phyloP scores from a whole-genome alignment of 208 protist genomes.

The Trichomonas vaginalis region DNA sequence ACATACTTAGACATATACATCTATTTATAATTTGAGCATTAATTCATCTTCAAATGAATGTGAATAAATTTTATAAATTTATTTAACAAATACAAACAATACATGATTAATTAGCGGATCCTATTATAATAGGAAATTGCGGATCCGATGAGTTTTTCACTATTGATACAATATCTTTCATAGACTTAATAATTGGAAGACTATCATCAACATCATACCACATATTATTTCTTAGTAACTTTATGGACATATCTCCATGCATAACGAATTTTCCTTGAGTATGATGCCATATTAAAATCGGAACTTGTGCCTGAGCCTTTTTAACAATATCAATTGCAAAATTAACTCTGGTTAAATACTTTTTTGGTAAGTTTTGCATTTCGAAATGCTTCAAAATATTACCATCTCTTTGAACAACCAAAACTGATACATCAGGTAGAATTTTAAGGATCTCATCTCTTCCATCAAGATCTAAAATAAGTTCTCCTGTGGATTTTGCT shows the following conservation, averaged over 20 bases:
- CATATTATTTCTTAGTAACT: neutral
- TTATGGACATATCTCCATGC: neutral
- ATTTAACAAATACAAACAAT: neutral
- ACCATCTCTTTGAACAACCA: neutral
- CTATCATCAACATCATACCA: neutral
- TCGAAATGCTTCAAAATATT: neutral
- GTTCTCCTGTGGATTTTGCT: neutral
- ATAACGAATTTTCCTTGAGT: neutral
- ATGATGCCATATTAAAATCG: neutral
- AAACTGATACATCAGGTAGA: neutral
- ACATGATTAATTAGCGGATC: neutral
- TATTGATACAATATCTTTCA: neutral
- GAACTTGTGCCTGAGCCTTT: neutral
- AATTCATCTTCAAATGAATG: no score
- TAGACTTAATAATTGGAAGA: neutral
- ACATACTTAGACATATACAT: no score
- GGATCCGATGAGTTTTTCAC: neutral
- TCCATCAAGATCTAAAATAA: neutral
- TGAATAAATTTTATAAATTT: no score
- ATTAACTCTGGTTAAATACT: neutral
- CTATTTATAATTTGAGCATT: no score
- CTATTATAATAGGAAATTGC: neutral
- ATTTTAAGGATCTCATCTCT: neutral
- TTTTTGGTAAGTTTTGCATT: neutral
- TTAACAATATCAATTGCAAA: neutral